Evolutionary conservation across 2,329 filamentous ascomycete genomes (phyloP), one percentile per base, ranked within the genome.

Genomic region (Berkeleyomyces basicola): DNA sequence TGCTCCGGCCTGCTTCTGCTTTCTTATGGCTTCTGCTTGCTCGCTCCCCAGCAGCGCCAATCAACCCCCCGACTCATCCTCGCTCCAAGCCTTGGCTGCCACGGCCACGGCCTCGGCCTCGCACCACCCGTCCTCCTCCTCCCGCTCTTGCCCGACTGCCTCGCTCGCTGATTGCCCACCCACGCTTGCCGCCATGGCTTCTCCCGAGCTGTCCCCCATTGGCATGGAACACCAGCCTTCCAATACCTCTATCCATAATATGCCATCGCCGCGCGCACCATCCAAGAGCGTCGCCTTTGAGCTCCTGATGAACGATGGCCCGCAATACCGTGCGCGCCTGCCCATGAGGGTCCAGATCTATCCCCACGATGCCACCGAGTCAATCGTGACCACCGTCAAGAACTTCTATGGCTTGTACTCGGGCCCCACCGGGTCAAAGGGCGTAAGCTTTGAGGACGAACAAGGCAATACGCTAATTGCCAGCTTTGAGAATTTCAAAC

Each of bases 341-440:
- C 87, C 88, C n/a, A 85, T 92, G 82, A 80, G 87, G 70, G 87
- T 92, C 61, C 88, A 95, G 70, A 96, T 99, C 68, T 96, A 87
- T 70, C 89, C 89, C 57, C 91, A 97, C 74, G 93, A 99, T 77
- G 91, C 89, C 61, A 97, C 92, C 31, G 92, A 97, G 72, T 96
- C 91, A 43, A 99, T 99, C 75, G 89, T 97, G 67, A 93, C 90
- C 11, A 97, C 93, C 1, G 92, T 97, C 71, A 97, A 96, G 81
- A 97, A 96, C 78, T 97, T 97, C 77, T 97, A 96, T 72, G 93
- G 93, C 65, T 81, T 99, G 68, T 96, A 96, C 73, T 88, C 92
- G 67, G 85, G 82, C 66, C 78, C 79, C 43, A 75, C 75, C 66
- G 81, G 83, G 68, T 83, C 83, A 68, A 86, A 86, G 71, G 91